phyloP scores from a whole-genome alignment of 441 rosid genomes.

The Melastoma candidum region DNA sequence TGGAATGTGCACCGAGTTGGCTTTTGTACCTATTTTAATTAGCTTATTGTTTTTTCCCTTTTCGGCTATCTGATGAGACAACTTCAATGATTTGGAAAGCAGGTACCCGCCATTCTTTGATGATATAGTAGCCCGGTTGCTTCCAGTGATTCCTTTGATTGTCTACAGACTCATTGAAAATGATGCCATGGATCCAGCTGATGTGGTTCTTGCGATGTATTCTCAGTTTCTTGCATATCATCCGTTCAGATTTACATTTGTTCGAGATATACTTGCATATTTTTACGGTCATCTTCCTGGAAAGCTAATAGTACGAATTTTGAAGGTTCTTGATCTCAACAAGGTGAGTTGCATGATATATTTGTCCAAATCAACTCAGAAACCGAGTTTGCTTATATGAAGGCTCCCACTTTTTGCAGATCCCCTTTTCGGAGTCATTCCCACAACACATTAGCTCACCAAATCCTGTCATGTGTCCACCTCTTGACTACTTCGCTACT shows the following conservation, averaged over 20 bases:
- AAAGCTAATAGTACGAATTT: conserved; percentile 59
- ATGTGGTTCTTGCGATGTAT: conserved; percentile 49
- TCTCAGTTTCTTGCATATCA: conserved; percentile 62
- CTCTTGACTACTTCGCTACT: conserved; percentile 85
- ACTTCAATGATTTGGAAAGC: conserved; percentile 14
- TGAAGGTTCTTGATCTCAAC: conserved; percentile 72
- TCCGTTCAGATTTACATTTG: conserved; percentile 87
- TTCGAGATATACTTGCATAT: conserved; percentile 93
- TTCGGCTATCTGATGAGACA: not conserved
- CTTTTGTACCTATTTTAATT: not conserved
- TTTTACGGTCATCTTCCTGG: conserved; percentile 89
- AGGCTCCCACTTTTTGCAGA: conserved; percentile 36
- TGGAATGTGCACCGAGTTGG: too few species aligned
- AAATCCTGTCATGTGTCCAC: conserved; percentile 68
- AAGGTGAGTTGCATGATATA: conserved; percentile 37
- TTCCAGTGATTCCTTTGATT: conserved; percentile 85
- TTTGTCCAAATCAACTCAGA: not conserved
- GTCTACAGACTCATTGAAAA: conserved; percentile 91
- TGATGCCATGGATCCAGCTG: conserved; percentile 71
- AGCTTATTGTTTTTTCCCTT: not conserved
- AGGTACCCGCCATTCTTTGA: conserved; percentile 94
- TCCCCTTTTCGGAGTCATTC: conserved; percentile 91
- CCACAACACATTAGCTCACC: conserved; percentile 68
- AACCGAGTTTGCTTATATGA: conserved; percentile 1
- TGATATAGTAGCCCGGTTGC: conserved; percentile 82